These are phyloP conservation scores for Cladosporium sp. DNA, from an alignment of 2,329 filamentous ascomycete genomes.

Conservation along the genomic window DNA sequence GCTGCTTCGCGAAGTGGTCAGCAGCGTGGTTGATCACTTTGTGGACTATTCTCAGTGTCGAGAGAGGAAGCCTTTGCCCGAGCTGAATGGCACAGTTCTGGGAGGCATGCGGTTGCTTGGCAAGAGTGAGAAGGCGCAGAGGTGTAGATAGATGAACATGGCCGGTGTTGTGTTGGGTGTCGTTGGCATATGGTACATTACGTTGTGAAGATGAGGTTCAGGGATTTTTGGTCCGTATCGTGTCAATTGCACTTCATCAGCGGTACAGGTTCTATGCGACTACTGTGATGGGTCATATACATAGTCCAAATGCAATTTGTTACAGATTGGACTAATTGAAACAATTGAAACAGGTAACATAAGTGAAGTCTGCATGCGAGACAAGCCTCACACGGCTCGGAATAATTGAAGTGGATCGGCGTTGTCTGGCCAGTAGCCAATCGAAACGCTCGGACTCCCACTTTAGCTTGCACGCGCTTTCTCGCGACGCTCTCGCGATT, in stretches of 20 bases:
- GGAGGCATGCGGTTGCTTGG: not conserved
- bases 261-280: not conserved
- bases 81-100: not conserved
- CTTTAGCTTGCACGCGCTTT: constrained; percentile 5
- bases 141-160: not conserved
- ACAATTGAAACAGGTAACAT: not conserved
- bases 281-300: not conserved
- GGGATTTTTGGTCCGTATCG: too few species aligned
- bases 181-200: not conserved
- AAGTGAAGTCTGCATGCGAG: not conserved
- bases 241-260: not conserved
- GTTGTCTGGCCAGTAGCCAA: not conserved
- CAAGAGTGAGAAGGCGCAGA: not conserved
- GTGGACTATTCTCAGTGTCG: not conserved
- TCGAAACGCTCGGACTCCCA: not conserved
- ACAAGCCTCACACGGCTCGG: not conserved
- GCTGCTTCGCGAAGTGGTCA: constrained; percentile 76
- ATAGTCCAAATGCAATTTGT: not conserved
- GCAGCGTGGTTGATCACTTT: not conserved
- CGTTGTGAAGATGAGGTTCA: not conserved
- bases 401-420: not conserved
- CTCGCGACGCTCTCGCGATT: not conserved
- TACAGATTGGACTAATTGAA: not conserved
- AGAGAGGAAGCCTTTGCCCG: not conserved
- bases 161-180: not conserved